Evolutionary conservation across 257 asterid genomes (phyloP), one percentile per base, ranked within the genome.

Genomic region (Orobanche coerulescens): DNA sequence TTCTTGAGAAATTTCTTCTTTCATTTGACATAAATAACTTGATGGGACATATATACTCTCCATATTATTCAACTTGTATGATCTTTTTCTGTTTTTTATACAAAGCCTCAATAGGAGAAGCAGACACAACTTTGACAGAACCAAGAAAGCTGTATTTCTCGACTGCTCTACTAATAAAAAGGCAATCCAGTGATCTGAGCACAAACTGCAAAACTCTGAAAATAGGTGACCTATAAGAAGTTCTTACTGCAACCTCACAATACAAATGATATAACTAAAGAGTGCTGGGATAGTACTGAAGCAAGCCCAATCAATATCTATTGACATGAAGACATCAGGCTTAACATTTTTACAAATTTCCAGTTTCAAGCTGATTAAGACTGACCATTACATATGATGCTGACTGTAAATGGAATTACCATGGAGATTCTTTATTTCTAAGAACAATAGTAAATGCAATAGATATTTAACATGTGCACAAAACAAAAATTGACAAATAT

Each of bases 311-410:
- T n/a, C n/a, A n/a, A n/a, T n/a, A n/a, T n/a, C n/a, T n/a, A n/a
- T n/a, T n/a, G n/a, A n/a, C n/a, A n/a, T n/a, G n/a, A n/a, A 50
- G 51, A 11, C 58, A 37, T 69, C 46, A 61, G 50, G 25, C 50
- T 36, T n/a, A 18, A 39, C 24, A 26, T 52, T 61, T 40, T 62
- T 50, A 23, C 4, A 15, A n/a, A 53, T n/a, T 14, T 69, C 6
- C 50, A n/a, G n/a, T n/a, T 19, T 47, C 51, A 33, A 20, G 33
- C 25, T 49, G 44, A 49, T 14, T 34, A 42, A 33, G 53, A 67
- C 0, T 33, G 50, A 33, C 22, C 19, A 14, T 31, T 2, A 1
- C 50, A 30, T 26, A 20, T 59, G 39, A 31, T 5, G 26, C 23
- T 28, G 33, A 23, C 47, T 23, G 24, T 23, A 8, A 54, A 70